Conservation (phyloP, 2,329 filamentous ascomycete species). For the Hypoxylon sp. region DNA sequence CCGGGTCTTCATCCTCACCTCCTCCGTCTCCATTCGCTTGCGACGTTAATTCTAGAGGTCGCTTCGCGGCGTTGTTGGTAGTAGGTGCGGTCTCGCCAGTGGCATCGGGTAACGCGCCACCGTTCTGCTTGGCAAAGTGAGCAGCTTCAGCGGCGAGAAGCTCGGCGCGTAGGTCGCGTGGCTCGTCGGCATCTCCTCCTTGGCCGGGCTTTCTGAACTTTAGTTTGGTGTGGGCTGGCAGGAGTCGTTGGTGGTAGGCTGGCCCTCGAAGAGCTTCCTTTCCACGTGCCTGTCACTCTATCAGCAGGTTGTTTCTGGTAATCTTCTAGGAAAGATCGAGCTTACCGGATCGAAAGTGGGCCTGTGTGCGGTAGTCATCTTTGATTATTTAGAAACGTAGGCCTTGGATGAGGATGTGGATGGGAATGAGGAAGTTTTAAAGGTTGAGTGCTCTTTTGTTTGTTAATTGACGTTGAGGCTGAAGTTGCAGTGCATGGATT, state of each 20-base stretch:
- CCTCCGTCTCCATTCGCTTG: conserved; percentile 59
- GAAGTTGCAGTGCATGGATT: conserved; percentile 10
- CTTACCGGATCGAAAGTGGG: conserved; percentile 95
- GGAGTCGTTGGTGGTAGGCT: conserved; percentile 95
- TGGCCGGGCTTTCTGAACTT: conserved; percentile 93
- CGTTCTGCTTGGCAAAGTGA: conserved; percentile 88
- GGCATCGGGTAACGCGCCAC: conserved; percentile 63
- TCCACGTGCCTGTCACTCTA: conserved; percentile 77
- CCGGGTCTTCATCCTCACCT: conserved; percentile 73
- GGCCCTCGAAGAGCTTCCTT: conserved; percentile 95
- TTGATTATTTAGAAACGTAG: conserved; percentile 37
- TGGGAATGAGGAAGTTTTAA: conserved; percentile 23
- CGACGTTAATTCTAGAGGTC: conserved; percentile 70
- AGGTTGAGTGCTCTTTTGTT: conserved; percentile 9
- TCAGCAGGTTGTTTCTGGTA: conserved; percentile 47
- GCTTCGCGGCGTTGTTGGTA: conserved; percentile 70
- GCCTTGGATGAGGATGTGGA: conserved; percentile 20
- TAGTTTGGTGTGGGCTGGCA: conserved; percentile 92
- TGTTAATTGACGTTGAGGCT: conserved; percentile 6
- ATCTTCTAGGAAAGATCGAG: conserved; percentile 3
- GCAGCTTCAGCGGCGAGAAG: conserved; percentile 89
- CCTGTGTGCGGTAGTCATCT: conserved; percentile 80
- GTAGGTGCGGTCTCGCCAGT: conserved; percentile 59
- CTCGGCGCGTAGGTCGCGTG: conserved; percentile 89
- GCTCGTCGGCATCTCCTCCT: conserved; percentile 81